Evolutionary conservation across 345 rosid species (phyloP).

Genomic region (Hypericum perforatum): DNA sequence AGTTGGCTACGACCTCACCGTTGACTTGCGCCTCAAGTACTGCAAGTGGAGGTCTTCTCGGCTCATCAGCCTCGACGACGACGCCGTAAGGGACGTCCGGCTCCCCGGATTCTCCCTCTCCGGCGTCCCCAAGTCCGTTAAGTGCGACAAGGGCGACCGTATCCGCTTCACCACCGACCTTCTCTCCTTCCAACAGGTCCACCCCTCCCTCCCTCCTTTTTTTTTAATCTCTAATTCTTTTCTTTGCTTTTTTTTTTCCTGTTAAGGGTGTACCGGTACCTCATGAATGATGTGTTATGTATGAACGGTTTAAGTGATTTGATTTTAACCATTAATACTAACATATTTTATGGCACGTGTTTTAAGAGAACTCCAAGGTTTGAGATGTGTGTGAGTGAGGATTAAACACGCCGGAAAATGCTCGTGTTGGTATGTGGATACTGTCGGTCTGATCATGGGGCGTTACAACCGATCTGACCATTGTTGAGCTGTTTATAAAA

Average conservation of each 20-base stretch:
- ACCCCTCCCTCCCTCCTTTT: neutral
- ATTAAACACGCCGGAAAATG: no score
- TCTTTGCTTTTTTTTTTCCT: neutral
- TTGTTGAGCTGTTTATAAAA: no score
- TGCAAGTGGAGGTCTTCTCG: constrained; percentile 12
- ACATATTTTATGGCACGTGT: no score
- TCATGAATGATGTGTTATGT: no score
- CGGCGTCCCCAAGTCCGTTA: constrained; percentile 17
- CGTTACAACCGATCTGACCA: no score
- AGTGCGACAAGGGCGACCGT: constrained; percentile 27
- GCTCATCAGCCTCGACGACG: constrained; percentile 11
- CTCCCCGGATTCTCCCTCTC: constrained; percentile 25
- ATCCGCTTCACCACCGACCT: constrained; percentile 22
- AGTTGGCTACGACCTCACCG: constrained; percentile 18
- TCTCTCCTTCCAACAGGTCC: constrained; percentile 28
- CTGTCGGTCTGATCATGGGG: no score
- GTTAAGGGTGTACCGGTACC: no score
- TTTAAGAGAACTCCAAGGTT: no score
- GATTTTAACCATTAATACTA: no score
- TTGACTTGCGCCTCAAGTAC: constrained; percentile 21
- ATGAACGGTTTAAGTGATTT: no score
- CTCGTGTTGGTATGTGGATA: no score
- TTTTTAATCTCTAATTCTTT: neutral
- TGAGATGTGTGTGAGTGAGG: no score
- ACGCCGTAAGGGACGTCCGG: constrained; percentile 10